Conservation (phyloP, 1,284 basidiomycete species). For the Prillingera fragicola region DNA sequence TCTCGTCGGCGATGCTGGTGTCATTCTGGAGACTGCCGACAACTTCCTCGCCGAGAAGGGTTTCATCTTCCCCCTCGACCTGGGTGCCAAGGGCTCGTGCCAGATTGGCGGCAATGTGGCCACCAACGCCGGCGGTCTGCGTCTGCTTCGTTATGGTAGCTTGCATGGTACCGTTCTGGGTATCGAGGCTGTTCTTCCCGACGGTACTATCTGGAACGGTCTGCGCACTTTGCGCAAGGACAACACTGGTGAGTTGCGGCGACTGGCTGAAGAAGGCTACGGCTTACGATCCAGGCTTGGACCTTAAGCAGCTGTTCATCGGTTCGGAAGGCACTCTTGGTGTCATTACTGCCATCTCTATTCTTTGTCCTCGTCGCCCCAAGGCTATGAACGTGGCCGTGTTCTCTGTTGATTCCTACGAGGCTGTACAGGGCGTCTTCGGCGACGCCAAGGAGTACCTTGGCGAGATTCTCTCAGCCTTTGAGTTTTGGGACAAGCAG, state of each 20-base stretch:
- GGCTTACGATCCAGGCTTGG: conserved; percentile 64
- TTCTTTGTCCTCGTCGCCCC: conserved; percentile 87
- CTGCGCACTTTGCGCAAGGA: conserved; percentile 82
- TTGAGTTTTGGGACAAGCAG: conserved; percentile 87
- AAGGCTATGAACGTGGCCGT: conserved; percentile 57
- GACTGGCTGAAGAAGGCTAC: neutral
- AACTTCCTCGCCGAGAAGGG: conserved; percentile 80
- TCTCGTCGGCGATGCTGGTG: conserved; percentile 71
- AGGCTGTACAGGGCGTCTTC: conserved; percentile 54
- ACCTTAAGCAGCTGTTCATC: conserved; percentile 97
- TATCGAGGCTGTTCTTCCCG: conserved; percentile 93
- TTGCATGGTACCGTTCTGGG: conserved; percentile 93
- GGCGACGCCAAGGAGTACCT: conserved; percentile 61
- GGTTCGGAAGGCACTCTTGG: conserved; percentile 96
- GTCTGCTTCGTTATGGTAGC: conserved; percentile 89
- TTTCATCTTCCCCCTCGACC: conserved; percentile 95
- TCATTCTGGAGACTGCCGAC: conserved; percentile 85
- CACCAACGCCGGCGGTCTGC: conserved; percentile 94
- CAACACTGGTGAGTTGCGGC: conserved; percentile 72
- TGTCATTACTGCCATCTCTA: conserved; percentile 90
- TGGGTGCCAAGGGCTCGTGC: conserved; percentile 98
- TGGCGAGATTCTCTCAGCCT: conserved; percentile 94
- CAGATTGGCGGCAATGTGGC: conserved; percentile 97
- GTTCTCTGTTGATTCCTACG: conserved; percentile 54
- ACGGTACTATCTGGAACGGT: conserved; percentile 89